Evolutionary conservation across 345 rosid genomes (phyloP).

Genomic region (Diplotaxis tenuifolia): DNA sequence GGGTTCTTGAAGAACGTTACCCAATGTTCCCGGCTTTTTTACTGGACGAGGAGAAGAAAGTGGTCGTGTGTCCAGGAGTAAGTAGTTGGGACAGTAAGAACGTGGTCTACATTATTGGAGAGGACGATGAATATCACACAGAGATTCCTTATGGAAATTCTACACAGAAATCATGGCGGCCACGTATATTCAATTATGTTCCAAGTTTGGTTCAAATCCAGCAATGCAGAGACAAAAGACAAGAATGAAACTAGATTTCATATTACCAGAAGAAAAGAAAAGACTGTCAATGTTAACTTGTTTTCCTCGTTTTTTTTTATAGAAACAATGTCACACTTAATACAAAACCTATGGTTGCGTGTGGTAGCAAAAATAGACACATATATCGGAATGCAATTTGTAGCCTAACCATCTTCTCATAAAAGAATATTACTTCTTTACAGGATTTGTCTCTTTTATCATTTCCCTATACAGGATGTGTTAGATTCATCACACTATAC

Average conservation of each 20-base stretch:
- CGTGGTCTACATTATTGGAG: background rate
- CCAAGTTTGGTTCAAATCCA: conserved; percentile 1
- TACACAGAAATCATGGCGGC: background rate
- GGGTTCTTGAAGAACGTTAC: background rate
- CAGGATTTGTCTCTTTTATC: conserved; percentile 3
- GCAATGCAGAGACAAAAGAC: background rate
- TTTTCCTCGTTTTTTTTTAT: too few species aligned
- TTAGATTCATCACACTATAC: conserved; percentile 15
- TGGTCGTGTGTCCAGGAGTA: background rate
- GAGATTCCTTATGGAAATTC: background rate
- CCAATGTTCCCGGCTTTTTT: background rate
- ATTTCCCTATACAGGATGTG: conserved; percentile 19
- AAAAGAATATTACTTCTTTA: conserved; percentile 14
- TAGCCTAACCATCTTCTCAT: background rate
- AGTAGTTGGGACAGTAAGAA: background rate
- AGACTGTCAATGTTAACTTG: too few species aligned
- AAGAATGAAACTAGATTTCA: background rate
- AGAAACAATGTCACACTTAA: background rate
- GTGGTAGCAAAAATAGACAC: background rate
- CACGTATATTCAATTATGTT: background rate
- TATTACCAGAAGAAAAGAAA: background rate
- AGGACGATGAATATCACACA: background rate
- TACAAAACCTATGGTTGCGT: background rate
- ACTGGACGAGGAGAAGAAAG: background rate
- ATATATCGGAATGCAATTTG: background rate